These are phyloP conservation scores for Aquilaria sinensis DNA, from an alignment of 345 rosid genomes.

Conservation along the genomic window DNA sequence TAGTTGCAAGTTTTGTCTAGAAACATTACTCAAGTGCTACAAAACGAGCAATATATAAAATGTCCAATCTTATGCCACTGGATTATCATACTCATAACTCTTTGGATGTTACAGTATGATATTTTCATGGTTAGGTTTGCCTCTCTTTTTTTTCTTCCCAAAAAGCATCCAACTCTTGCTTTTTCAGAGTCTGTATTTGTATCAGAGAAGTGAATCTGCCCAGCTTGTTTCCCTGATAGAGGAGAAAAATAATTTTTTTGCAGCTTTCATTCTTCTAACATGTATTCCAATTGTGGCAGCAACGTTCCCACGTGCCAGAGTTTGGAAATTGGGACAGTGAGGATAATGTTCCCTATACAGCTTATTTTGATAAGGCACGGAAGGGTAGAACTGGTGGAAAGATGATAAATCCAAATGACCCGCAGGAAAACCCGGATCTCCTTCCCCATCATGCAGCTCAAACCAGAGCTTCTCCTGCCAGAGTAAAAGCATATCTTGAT, in stretches of 20 bases:
- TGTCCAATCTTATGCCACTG: too few relatives aligned
- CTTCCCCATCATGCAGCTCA: constrained; percentile 24
- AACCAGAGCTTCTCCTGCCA: constrained; percentile 39
- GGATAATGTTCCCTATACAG: constrained; percentile 81
- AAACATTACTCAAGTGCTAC: too few relatives aligned
- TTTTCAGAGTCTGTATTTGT: too few relatives aligned
- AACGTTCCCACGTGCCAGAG: constrained; percentile 66
- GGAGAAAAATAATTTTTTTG: not conserved
- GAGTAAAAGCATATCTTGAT: constrained; percentile 33
- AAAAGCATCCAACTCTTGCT: too few relatives aligned
- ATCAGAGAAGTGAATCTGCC: not conserved
- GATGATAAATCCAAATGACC: constrained; percentile 69
- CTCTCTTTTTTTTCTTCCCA: too few relatives aligned
- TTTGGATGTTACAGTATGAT: too few relatives aligned
- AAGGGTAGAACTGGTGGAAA: constrained; percentile 53
- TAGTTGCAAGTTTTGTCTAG: too few relatives aligned
- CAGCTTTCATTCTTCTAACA: constrained; percentile 10
- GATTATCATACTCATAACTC: too few relatives aligned
- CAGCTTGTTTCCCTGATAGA: not conserved
- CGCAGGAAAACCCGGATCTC: constrained; percentile 47
- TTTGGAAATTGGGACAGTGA: constrained; percentile 91
- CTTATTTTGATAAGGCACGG: constrained; percentile 80
- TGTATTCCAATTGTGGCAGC: constrained; percentile 21
- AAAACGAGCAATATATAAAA: too few relatives aligned
- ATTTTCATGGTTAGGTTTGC: too few relatives aligned